These are phyloP conservation scores for Plantago lanceolata DNA, from an alignment of 305 asterid species.

Conservation along the genomic window DNA sequence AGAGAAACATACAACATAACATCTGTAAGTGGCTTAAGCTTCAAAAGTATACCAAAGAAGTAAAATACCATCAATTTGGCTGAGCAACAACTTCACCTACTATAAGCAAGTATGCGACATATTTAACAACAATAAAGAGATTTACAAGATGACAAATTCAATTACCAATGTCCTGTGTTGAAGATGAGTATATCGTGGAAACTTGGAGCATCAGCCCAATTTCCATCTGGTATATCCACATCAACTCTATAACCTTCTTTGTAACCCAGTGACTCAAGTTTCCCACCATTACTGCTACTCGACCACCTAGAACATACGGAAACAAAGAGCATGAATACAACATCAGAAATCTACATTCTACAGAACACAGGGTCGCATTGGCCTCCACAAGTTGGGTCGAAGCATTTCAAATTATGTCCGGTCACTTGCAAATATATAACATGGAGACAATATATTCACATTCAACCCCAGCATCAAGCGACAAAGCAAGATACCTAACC, in stretches of 20 bases:
- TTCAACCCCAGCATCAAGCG: background rate
- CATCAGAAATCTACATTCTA: background rate
- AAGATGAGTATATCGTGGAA: slow-evolving; percentile 81
- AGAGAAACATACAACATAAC: slow-evolving; percentile 5
- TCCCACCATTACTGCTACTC: slow-evolving; percentile 51
- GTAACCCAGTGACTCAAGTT: slow-evolving; percentile 81
- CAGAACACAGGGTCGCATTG: background rate
- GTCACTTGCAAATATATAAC: background rate
- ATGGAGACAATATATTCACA: no score
- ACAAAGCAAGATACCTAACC: no score
- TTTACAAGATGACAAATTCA: slow-evolving; percentile 7
- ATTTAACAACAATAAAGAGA: slow-evolving; percentile 11
- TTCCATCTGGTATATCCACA: slow-evolving; percentile 90
- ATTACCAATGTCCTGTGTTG: slow-evolving; percentile 94
- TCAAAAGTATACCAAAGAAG: background rate
- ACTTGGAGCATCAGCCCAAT: slow-evolving; percentile 71
- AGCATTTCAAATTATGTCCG: background rate
- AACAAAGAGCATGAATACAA: slow-evolving; percentile 7
- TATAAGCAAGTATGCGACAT: background rate
- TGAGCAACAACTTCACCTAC: background rate
- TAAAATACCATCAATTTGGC: no score
- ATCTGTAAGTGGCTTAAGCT: slow-evolving; percentile 16
- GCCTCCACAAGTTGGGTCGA: background rate
- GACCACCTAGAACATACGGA: slow-evolving; percentile 57
- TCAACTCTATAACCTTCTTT: slow-evolving; percentile 84